A percentile compares a stretch with the other conserved stretches of the same genome.
Evolutionary conservation across 495 filamentous ascomycete genomes (phyloP).

Genomic region (Filosporella fistucella): DNA sequence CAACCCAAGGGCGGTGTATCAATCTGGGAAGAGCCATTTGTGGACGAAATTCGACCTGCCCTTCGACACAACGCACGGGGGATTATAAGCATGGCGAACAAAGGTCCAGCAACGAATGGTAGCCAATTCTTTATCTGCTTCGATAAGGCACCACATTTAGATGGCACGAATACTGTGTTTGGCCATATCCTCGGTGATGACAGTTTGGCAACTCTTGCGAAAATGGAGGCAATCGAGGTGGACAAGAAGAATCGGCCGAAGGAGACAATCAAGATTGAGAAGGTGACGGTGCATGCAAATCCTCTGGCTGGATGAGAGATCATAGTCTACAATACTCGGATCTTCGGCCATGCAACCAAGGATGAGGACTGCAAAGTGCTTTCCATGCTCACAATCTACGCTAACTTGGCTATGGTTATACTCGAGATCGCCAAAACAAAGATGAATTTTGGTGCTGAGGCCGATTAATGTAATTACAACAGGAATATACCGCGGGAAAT

Average conservation of each 20-base stretch:
- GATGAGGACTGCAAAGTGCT: no score
- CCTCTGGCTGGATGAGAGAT: slow-evolving; percentile 69
- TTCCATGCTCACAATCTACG: no score
- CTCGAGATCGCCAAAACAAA: no score
- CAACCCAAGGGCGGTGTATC: slow-evolving; percentile 76
- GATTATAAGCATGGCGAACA: slow-evolving; percentile 92
- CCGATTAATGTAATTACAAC: no score
- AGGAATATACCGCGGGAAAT: no score
- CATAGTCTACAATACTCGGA: no score
- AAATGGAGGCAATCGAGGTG: slow-evolving; percentile 71
- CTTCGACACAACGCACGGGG: slow-evolving; percentile 84
- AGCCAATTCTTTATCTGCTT: slow-evolving; percentile 93
- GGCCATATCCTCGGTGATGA: slow-evolving; percentile 70
- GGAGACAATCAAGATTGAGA: slow-evolving; percentile 62
- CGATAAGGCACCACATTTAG: slow-evolving; percentile 82
- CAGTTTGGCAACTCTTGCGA: slow-evolving; percentile 63
- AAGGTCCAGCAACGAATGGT: slow-evolving; percentile 78
- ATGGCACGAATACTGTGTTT: slow-evolving; percentile 92
- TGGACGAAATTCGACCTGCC: slow-evolving; percentile 87
- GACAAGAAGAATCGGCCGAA: slow-evolving; percentile 89
- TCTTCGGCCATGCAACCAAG: no score
- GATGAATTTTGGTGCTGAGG: no score
- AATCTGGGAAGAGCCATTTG: slow-evolving; percentile 79
- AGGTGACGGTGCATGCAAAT: slow-evolving; percentile 89
- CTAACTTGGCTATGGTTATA: no score